phyloP scores from a whole-genome alignment of 345 rosid genomes.

The Brassica napus region DNA sequence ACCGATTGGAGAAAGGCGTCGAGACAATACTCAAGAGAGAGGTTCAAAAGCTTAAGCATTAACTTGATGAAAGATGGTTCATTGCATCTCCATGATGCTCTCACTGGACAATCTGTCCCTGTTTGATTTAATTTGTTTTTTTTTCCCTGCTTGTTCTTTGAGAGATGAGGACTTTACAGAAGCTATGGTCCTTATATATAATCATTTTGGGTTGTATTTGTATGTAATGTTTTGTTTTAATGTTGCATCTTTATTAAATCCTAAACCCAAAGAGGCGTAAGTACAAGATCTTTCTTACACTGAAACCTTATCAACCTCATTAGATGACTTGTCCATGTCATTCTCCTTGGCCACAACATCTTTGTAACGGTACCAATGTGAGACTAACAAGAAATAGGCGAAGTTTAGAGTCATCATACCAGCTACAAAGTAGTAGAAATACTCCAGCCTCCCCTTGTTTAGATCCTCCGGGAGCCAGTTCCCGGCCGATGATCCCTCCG shows the following conservation, averaged over 20 bases:
- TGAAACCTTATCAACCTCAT: conserved; percentile 5
- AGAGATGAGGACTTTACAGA: conserved; percentile 17
- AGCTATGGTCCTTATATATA: conserved; percentile 16
- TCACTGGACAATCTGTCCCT: conserved; percentile 71
- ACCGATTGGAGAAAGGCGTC: conserved; percentile 99
- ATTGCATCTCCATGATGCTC: conserved; percentile 78
- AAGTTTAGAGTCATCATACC: conserved; percentile 39
- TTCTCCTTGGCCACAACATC: conserved; percentile 30
- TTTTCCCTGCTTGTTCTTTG: not conserved
- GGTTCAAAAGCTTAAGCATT: conserved; percentile 91
- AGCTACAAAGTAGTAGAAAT: conserved; percentile 42
- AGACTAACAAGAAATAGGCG: conserved; percentile 40
- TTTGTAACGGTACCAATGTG: conserved; percentile 49
- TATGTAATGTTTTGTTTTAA: conserved; percentile 26
- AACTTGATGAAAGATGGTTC: conserved; percentile 98
- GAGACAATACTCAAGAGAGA: conserved; percentile 92
- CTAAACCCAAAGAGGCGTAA: conserved; percentile 14
- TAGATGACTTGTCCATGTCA: not conserved
- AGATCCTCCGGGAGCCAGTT: conserved; percentile 37
- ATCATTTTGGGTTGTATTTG: conserved; percentile 18
- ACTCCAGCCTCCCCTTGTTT: conserved; percentile 13
- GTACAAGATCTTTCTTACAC: conserved; percentile 20
- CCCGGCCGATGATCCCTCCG: conserved; percentile 26
- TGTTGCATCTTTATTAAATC: conserved; percentile 21
- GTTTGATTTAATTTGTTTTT: conserved; percentile 46